phyloP scores from a whole-genome alignment of 371 early-diverging fungal genomes.

The Dinochytrium kinnereticum region DNA sequence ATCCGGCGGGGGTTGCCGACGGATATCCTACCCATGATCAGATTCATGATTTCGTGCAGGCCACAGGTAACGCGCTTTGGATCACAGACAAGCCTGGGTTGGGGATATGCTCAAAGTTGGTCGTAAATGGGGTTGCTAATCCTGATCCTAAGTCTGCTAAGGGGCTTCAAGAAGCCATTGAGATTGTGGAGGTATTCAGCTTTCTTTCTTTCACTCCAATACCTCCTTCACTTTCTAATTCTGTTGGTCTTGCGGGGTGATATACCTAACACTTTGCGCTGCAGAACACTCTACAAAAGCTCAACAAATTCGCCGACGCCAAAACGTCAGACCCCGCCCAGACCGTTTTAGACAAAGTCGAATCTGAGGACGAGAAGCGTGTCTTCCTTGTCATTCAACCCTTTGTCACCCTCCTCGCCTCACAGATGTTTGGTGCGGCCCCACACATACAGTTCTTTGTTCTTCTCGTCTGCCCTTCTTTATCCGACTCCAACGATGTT shows the following conservation, averaged over 20 bases:
- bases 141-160: constrained; percentile 29
- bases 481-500: constrained; percentile 15
- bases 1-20: neutral
- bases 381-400: constrained; percentile 37
- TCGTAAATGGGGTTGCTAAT: constrained; percentile 37
- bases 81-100: constrained; percentile 21
- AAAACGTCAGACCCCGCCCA: neutral
- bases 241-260: neutral
- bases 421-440: constrained; percentile 9
- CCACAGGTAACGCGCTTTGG: constrained; percentile 33
- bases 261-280: neutral
- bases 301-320: neutral
- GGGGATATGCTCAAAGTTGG: constrained; percentile 22
- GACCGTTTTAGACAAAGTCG: neutral
- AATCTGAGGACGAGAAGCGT: neutral
- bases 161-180: constrained; percentile 31
- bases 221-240: neutral
- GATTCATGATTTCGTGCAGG: constrained; percentile 40
- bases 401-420: constrained; percentile 27
- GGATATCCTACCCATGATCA: constrained; percentile 13
- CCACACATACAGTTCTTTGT: constrained; percentile 30
- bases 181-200: constrained; percentile 27
- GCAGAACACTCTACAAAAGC: constrained; percentile 6
- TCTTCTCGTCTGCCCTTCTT: constrained; percentile 23
- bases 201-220: neutral